Percentiles rank a stretch among this genome's conserved stretches.
Conservation (phyloP, 2,329 filamentous ascomycete genomes). For the Aspergillus viridinutans region DNA sequence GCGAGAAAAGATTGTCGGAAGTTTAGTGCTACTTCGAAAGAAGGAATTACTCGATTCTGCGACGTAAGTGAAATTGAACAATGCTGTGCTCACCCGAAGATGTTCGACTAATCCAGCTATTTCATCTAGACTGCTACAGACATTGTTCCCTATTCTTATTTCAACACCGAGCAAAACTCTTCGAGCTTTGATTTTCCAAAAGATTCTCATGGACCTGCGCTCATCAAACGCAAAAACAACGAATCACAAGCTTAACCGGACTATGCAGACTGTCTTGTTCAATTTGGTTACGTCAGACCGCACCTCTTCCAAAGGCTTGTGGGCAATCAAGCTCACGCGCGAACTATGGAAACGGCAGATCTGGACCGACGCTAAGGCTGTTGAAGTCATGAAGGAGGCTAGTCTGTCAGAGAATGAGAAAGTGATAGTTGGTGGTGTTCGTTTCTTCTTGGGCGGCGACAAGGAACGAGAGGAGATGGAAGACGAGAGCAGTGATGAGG, state of each 20-base stretch:
- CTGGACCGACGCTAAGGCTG: conserved; percentile 89
- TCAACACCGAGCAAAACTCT: conserved; percentile 89
- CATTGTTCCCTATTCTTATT: conserved; percentile 89
- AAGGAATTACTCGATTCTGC: conserved; percentile 90
- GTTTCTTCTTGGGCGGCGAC: conserved; percentile 94
- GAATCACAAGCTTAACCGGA: conserved; percentile 90
- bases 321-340: conserved; percentile 91
- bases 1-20: conserved; percentile 90
- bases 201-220: conserved; percentile 86
- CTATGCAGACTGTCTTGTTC: conserved; percentile 87
- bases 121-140: conserved; percentile 63
- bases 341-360: conserved; percentile 96
- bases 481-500: conserved; percentile 80
- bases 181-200: conserved; percentile 76
- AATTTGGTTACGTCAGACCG: conserved; percentile 86
- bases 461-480: conserved; percentile 91
- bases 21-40: conserved; percentile 77
- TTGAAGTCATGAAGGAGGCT: conserved; percentile 98
- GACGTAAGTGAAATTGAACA: conserved; percentile 39
- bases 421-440: conserved; percentile 77
- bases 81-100: not conserved
- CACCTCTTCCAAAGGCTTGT: conserved; percentile 78
- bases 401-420: conserved; percentile 88
- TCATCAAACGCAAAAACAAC: conserved; percentile 80
- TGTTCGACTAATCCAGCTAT: not conserved